Base-by-base conservation (phyloP, 2,329 filamentous ascomycete genomes). In the Diaporthe sp. region DNA sequence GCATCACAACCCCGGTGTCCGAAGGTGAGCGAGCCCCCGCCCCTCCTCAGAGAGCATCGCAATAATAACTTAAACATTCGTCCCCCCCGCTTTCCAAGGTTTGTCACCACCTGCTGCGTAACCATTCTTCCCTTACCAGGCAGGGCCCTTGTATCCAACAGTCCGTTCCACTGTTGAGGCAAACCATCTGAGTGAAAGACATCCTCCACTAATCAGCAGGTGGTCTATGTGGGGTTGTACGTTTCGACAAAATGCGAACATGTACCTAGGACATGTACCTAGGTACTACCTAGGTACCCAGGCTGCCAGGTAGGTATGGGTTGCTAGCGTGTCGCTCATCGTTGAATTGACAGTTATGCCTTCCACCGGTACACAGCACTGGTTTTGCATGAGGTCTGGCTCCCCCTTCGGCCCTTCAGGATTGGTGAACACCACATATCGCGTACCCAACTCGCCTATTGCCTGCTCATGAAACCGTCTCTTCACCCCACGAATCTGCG, bases 11-110 rank as follows among this genome's bases (percentile, higher is more conserved):
- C n/a, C 42, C 30, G 50, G 35, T 30, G n/a, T 35, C 44, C n/a
- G 30, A 37, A 25, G 17, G 22, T 17, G 30, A 50, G 30, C 19
- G 15, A 17, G 17, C n/a, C 53, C 27, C 15, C 12, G 15, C 13
- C 30, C 30, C 15, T 17, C 53, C 30, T 32, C 10, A 25, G n/a
- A 42, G 30, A 35, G 27, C 27, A 66, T 35, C 42, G 44, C 44
- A 66, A 66, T 39, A 66, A 37, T 39, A 66, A 37, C 63, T 66
- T 66, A 66, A 51, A 32, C 63, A 66, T 51, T 50, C 44, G 19
- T 35, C 30, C n/a, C 30, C 63, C 63, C 63, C 30, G 44, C 44
- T 66, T 66, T 37, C 63, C 30, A 66, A 37, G 32, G 30, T 66
- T 66, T 66, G 32, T 37, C 32, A n/a, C 22, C 7, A 22, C 22